Conservation (phyloP, 139 green algal species). For the Picochlorum sp. region DNA sequence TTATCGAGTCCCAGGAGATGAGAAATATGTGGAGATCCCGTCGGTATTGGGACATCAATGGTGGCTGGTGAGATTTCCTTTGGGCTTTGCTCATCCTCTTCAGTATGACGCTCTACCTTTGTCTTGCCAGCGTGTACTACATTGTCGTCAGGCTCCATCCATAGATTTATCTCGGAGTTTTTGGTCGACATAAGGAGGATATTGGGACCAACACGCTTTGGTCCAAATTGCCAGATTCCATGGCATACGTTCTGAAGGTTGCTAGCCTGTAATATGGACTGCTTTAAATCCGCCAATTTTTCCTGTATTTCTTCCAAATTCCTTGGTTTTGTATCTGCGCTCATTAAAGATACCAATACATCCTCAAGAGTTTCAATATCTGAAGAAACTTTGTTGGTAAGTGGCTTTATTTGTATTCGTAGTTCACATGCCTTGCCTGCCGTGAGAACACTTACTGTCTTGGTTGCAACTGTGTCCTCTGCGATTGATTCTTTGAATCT, state of each 20-base stretch:
- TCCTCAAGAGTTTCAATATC: constrained; percentile 50
- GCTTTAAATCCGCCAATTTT: constrained; percentile 3
- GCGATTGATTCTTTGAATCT: constrained; percentile 53
- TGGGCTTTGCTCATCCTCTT: background rate
- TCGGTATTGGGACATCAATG: background rate
- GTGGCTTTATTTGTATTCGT: constrained; percentile 55
- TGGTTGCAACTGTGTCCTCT: background rate
- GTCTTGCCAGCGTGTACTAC: background rate
- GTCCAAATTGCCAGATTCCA: constrained; percentile 78
- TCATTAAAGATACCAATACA: constrained; percentile 29
- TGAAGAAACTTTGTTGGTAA: constrained; percentile 42
- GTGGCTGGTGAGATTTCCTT: background rate
- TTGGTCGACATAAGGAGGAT: constrained; percentile 47
- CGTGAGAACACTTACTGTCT: constrained; percentile 66
- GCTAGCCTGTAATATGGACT: constrained; percentile 11
- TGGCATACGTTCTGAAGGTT: background rate
- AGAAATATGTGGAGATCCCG: background rate
- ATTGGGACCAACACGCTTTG: constrained; percentile 68
- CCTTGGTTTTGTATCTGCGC: background rate
- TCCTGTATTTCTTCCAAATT: background rate
- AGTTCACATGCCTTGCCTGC: constrained; percentile 57
- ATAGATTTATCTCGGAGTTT: no score
- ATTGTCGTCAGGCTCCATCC: no score
- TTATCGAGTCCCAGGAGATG: background rate
- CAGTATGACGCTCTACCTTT: background rate